A percentile compares a stretch with the other conserved stretches of the same genome.
Evolutionary conservation across 1,139 yeast species (phyloP).

Genomic region (Pichia sp.): DNA sequence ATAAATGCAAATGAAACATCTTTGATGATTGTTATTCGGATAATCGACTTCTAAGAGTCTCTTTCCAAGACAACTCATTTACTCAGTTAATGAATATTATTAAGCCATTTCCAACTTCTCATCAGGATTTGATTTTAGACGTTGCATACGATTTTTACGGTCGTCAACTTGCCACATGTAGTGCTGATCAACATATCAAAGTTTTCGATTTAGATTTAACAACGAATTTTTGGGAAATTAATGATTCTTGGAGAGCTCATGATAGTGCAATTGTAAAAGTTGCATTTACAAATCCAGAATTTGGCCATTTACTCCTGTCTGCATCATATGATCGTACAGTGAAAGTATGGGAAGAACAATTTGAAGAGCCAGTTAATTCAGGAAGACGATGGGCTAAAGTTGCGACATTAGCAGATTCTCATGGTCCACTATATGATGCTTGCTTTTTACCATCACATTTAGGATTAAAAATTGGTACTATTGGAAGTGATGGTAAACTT

Average conservation of each 20-base stretch:
- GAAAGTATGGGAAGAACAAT: conserved; percentile 85
- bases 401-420: conserved; percentile 74
- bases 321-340: conserved; percentile 88
- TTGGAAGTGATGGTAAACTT: conserved; percentile 85
- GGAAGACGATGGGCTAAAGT: conserved; percentile 79
- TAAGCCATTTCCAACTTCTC: conserved; percentile 78
- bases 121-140: conserved; percentile 86
- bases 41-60: no score
- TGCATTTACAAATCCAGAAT: conserved; percentile 93
- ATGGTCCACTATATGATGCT: conserved; percentile 85
- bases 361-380: conserved; percentile 65
- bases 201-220: conserved; percentile 67
- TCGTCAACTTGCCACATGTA: conserved; percentile 80
- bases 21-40: no score
- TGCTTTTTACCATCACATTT: conserved; percentile 83
- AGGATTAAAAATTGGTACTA: conserved; percentile 78
- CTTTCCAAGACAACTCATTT: no score
- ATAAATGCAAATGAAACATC: no score
- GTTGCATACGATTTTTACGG: conserved; percentile 89
- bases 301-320: conserved; percentile 78
- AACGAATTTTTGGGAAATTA: conserved; percentile 61
- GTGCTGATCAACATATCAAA: conserved; percentile 87
- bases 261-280: conserved; percentile 79
- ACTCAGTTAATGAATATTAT: conserved; percentile 5
- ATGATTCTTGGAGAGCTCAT: conserved; percentile 93